Percentiles rank a stretch among this genome's conserved stretches.
phyloP scores from a whole-genome alignment of 1,284 basidiomycete species.

The Microbotryum intermedium region DNA sequence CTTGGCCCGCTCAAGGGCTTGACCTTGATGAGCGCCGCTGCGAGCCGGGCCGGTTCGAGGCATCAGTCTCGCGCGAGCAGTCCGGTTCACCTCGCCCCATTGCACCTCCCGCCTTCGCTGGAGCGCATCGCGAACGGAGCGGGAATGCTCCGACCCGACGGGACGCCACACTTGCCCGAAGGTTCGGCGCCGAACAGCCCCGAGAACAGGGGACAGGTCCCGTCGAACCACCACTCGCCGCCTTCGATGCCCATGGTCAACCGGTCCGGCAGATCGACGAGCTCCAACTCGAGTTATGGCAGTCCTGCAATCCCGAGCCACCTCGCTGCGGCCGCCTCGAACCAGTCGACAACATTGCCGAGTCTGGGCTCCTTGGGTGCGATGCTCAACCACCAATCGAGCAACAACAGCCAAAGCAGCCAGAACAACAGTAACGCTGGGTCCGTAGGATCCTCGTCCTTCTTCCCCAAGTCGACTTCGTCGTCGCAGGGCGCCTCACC shows the following conservation, averaged over 20 bases:
- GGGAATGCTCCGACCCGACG: not conserved
- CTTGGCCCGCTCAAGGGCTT: slow-evolving; percentile 59
- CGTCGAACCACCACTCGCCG: not conserved
- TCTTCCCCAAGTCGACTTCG: no score
- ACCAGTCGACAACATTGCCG: no score
- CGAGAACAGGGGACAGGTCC: not conserved
- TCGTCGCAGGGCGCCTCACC: no score
- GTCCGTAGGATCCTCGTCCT: not conserved
- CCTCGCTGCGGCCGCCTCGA: no score
- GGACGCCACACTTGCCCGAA: not conserved
- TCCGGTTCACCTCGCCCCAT: slow-evolving; percentile 27
- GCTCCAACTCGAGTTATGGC: not conserved
- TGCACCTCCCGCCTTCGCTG: slow-evolving; percentile 8
- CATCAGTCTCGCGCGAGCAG: slow-evolving; percentile 14
- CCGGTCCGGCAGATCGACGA: not conserved
- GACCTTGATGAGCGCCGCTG: slow-evolving; percentile 25
- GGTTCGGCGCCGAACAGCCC: not conserved
- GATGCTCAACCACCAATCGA: not conserved
- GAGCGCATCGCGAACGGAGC: not conserved
- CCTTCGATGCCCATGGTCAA: not conserved
- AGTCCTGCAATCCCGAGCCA: no score
- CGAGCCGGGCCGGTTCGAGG: slow-evolving; percentile 8
- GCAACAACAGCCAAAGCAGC: not conserved
- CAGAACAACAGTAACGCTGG: not conserved
- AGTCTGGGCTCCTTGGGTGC: no score